Percentiles rank a stretch among this genome's conserved stretches.
Evolutionary conservation across 495 filamentous ascomycete species (phyloP).

Genomic region (Penicillium desertorum): DNA sequence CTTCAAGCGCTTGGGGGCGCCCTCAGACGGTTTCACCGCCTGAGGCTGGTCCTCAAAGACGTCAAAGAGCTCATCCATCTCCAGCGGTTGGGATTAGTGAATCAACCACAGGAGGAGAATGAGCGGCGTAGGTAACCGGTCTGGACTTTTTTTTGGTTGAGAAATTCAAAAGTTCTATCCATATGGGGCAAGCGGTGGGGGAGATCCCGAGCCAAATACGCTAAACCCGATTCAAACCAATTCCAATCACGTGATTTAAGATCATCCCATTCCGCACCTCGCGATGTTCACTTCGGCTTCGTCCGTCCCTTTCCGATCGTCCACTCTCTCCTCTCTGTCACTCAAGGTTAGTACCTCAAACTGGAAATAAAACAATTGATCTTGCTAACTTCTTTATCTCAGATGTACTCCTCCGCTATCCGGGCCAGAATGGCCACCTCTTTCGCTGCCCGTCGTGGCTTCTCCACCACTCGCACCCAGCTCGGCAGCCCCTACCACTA

Average conservation of each 20-base stretch:
- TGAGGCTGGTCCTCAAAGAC: conserved; percentile 73
- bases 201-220: conserved; percentile 13
- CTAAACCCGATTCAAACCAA: conserved; percentile 13
- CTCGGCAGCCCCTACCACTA: conserved; percentile 94
- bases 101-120: conserved; percentile 18
- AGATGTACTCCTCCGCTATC: conserved; percentile 85
- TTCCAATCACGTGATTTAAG: conserved; percentile 28
- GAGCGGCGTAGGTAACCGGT: conserved; percentile 8
- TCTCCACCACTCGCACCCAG: conserved; percentile 86
- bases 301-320: conserved; percentile 35
- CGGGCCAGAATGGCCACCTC: conserved; percentile 61
- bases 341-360: conserved; percentile 34
- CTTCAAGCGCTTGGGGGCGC: conserved; percentile 39
- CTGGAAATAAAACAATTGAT: conserved; percentile 5
- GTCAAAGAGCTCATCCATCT: conserved; percentile 81
- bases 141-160: conserved; percentile 29
- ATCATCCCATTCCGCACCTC: conserved; percentile 32
- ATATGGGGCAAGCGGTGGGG: conserved; percentile 30
- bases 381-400: conserved; percentile 6
- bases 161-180: conserved; percentile 38
- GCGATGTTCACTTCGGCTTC: conserved; percentile 28
- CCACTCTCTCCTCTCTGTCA: conserved; percentile 31
- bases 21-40: conserved; percentile 32
- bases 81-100: conserved; percentile 18
- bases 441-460: conserved; percentile 82